phyloP scores from a whole-genome alignment of 1,139 yeast genomes.

The Protomyces gravidus region DNA sequence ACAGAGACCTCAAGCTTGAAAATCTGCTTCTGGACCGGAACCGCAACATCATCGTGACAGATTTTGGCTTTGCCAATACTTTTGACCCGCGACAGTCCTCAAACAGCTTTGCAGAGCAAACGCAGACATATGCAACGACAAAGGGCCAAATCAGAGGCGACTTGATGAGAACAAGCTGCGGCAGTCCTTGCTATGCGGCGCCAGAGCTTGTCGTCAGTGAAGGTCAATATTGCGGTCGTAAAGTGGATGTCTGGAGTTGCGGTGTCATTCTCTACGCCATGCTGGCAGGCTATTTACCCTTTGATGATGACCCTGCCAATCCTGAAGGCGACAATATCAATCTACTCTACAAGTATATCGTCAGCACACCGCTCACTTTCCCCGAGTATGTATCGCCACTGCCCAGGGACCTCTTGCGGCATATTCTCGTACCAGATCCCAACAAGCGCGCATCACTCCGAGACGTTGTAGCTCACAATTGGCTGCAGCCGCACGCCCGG shows the following conservation, averaged over 20 bases:
- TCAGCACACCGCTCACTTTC: slow-evolving; percentile 84
- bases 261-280: slow-evolving; percentile 94
- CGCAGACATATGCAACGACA: background rate
- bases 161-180: slow-evolving; percentile 92
- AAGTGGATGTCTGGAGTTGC: slow-evolving; percentile 95
- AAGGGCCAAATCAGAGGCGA: slow-evolving; percentile 42
- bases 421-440: slow-evolving; percentile 85
- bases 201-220: slow-evolving; percentile 91
- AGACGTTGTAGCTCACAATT: slow-evolving; percentile 73
- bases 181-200: slow-evolving; percentile 98
- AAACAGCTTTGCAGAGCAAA: slow-evolving; percentile 22
- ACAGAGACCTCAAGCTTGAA: slow-evolving; percentile 68
- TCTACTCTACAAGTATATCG: slow-evolving; percentile 82
- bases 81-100: slow-evolving; percentile 52
- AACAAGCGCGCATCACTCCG: slow-evolving; percentile 62
- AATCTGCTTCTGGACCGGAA: slow-evolving; percentile 73
- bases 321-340: slow-evolving; percentile 96
- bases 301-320: slow-evolving; percentile 94
- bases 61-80: slow-evolving; percentile 89
- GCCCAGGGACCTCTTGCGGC: slow-evolving; percentile 84
- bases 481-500: slow-evolving; percentile 78
- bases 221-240: slow-evolving; percentile 84
- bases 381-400: slow-evolving; percentile 90
- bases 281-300: slow-evolving; percentile 95
- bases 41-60: slow-evolving; percentile 72